Conservation (phyloP, 2,329 filamentous ascomycete species). For the Exophiala sp. region DNA sequence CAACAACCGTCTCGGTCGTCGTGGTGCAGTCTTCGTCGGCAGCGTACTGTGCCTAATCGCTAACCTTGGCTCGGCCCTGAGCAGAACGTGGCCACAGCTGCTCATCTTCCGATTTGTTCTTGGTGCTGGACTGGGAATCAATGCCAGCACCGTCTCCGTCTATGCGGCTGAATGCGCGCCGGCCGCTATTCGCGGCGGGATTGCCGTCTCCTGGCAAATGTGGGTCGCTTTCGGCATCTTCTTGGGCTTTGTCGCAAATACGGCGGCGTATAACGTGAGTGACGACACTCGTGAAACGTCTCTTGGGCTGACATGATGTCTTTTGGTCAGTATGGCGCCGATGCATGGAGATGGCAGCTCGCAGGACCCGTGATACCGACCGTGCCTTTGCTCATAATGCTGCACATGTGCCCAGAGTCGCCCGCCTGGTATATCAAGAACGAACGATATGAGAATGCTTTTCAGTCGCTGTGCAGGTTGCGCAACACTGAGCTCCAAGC, state of each 20-base stretch:
- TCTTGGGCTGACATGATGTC: neutral
- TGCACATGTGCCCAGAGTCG: conserved; percentile 63
- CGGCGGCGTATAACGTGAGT: conserved; percentile 56
- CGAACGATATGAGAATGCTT: conserved; percentile 54
- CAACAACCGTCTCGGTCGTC: conserved; percentile 66
- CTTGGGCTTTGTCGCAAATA: conserved; percentile 62
- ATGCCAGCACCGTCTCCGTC: conserved; percentile 46
- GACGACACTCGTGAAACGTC: neutral
- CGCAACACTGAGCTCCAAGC: conserved; percentile 58
- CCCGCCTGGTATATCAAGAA: conserved; percentile 68
- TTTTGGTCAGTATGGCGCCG: conserved; percentile 37
- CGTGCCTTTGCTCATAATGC: conserved; percentile 55
- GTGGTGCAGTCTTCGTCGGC: conserved; percentile 64
- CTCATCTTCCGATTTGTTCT: conserved; percentile 52
- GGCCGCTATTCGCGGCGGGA: conserved; percentile 47
- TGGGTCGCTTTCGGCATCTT: conserved; percentile 59
- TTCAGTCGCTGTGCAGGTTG: conserved; percentile 55
- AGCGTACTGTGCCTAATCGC: conserved; percentile 53
- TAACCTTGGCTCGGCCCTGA: conserved; percentile 52
- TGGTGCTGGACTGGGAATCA: conserved; percentile 33
- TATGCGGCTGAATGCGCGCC: conserved; percentile 49
- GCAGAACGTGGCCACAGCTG: conserved; percentile 58
- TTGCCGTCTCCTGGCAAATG: conserved; percentile 55
- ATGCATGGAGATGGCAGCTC: conserved; percentile 62
- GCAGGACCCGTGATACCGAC: conserved; percentile 64